Conservation (phyloP, 768 basidiomycete genomes). For the Lactarius sanguifluus region DNA sequence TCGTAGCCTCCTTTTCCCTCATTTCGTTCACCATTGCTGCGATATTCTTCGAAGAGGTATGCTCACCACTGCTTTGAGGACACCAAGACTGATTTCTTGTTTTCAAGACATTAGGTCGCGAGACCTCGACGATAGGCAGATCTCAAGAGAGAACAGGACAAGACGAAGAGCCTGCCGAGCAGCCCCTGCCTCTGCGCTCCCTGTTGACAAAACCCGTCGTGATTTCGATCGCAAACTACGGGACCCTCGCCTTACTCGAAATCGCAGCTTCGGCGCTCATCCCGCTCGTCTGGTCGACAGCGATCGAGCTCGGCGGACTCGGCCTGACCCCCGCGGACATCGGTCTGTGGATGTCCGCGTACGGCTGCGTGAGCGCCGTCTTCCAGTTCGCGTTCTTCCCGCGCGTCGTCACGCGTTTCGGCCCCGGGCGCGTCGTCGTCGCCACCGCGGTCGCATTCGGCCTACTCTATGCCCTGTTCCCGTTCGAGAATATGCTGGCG, state of each 20-base stretch:
- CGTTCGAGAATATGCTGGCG: constrained; percentile 21
- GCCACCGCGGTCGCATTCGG: not conserved
- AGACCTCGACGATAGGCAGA: not conserved
- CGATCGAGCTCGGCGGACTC: constrained; percentile 1
- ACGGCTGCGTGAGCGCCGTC: not conserved
- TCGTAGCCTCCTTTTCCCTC: not conserved
- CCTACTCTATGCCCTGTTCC: constrained; percentile 30
- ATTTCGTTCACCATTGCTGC: not conserved
- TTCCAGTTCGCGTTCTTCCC: not conserved
- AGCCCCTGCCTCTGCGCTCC: not conserved
- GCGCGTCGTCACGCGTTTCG: not conserved
- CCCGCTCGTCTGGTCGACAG: not conserved
- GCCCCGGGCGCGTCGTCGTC: not conserved
- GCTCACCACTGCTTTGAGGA: not conserved
- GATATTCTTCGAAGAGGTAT: constrained; percentile 4
- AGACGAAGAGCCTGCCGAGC: not conserved
- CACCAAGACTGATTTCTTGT: not conserved
- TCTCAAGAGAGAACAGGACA: not conserved
- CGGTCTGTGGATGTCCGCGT: constrained; percentile 1
- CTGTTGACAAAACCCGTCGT: not conserved
- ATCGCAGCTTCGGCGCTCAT: not conserved
- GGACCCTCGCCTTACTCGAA: not conserved
- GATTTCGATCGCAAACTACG: not conserved
- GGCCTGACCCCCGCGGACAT: not conserved
- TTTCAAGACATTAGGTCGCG: not conserved